Conservation (phyloP, 2,329 filamentous ascomycete genomes). For the Venturia asperata region DNA sequence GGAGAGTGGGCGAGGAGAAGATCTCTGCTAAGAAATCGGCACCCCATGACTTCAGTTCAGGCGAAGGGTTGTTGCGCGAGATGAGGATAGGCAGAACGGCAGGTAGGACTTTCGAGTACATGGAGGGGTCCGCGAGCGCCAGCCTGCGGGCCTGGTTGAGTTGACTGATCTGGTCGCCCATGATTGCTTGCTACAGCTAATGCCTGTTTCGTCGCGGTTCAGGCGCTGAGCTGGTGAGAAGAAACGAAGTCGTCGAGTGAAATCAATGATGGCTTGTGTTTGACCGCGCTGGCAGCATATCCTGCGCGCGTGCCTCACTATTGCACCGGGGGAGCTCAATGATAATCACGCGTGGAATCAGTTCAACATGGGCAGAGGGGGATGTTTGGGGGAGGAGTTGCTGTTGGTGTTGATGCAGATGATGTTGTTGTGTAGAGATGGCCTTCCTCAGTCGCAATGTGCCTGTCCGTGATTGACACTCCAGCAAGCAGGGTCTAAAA, state of each 20-base stretch:
- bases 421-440: neutral
- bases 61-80: constrained; percentile 49
- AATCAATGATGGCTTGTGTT: constrained; percentile 11
- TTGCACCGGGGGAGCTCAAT: constrained; percentile 4
- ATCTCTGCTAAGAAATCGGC: constrained; percentile 93
- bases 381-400: neutral
- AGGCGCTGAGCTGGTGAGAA: neutral
- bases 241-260: neutral
- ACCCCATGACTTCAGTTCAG: constrained; percentile 91
- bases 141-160: constrained; percentile 86
- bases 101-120: constrained; percentile 87
- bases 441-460: too few relatives aligned
- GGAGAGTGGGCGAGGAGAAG: constrained; percentile 83
- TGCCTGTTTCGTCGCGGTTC: neutral
- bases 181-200: constrained; percentile 8
- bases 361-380: neutral
- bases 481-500: neutral
- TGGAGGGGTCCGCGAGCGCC: constrained; percentile 75
- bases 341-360: neutral
- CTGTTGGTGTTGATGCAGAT: neutral
- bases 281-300: neutral
- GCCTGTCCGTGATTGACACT: neutral
- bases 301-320: neutral
- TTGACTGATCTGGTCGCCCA: constrained; percentile 56
- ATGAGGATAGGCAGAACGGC: constrained; percentile 80